Base-by-base conservation (phyloP, 495 filamentous ascomycete species). In the Cairneyella variabilis region DNA sequence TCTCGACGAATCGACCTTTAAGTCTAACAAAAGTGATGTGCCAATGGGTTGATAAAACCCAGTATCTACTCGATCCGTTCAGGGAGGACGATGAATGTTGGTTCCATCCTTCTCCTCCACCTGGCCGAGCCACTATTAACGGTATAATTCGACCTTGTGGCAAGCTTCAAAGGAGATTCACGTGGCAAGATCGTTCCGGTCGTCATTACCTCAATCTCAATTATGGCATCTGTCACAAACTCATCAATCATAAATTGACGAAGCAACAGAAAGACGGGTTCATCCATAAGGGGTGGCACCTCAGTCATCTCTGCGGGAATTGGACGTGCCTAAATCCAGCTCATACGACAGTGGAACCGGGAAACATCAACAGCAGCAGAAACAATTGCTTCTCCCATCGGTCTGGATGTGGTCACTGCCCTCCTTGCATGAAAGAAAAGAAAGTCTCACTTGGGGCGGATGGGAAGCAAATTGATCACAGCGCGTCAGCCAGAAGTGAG, bases 231-330 rank as follows among this genome's bases (percentile, higher is more conserved):
- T 39, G 64, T 10, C 40, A 39, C 17, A 57, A 69, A 45, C 25
- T 67, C 1, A 17, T 66, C 17, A 23, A 57, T 2, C 12, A 49
- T n/a, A 38, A 50, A 1, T 26, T 71, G 40, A 67, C 61, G 5
- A 53, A 60, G 6, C 56, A 58, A n/a, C 64, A 68, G 27, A 64
- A 56, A 40, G 51, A 65, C 18, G 66, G 68, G 3, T 69, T 60
- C 21, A 59, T 71, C 30, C 48, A 64, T 7, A 36, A 64, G 0
- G n/a, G 44, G 18, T 70, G 68, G 67, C 64, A 66, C 41, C 48
- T 66, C 0, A 65, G 60, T 28, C 68, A 71, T 48, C 60, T 71
- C 2, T 70, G 69, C 41, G 68, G 67, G 1, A 70, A 71, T 37
- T 71, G 69, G 66, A 64, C 51, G 0, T 70, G 69, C 43, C 42